A percentile compares a stretch with the other conserved stretches of the same genome.
Evolutionary conservation across 2,329 filamentous ascomycete species (phyloP).

Genomic region (Epichloe sp.): DNA sequence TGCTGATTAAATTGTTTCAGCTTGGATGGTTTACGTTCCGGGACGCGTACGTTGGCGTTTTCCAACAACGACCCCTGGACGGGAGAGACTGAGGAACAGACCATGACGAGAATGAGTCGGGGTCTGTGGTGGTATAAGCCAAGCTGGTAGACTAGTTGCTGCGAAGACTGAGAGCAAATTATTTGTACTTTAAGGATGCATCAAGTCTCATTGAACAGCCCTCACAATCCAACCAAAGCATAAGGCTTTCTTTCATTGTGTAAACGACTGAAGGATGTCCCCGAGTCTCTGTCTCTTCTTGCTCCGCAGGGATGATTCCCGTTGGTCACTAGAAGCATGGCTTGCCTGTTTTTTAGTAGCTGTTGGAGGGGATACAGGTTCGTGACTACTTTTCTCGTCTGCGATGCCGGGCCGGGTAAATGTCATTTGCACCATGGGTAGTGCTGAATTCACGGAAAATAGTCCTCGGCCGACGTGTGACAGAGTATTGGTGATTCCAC

Average conservation of each 20-base stretch:
- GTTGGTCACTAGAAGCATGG: slow-evolving; percentile 7
- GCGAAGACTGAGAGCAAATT: too few relatives aligned
- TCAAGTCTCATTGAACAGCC: too few relatives aligned
- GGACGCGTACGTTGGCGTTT: too few relatives aligned
- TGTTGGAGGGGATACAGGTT: slow-evolving; percentile 2
- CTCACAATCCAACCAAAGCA: background rate
- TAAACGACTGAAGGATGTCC: slow-evolving; percentile 18
- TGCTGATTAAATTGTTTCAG: too few relatives aligned
- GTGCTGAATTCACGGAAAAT: slow-evolving; percentile 15
- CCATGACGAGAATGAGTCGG: too few relatives aligned
- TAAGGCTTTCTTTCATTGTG: background rate
- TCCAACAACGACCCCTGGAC: too few relatives aligned
- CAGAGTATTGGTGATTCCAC: slow-evolving; percentile 21
- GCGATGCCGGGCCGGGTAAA: slow-evolving; percentile 16
- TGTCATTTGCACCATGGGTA: slow-evolving; percentile 13
- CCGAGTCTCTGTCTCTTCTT: slow-evolving; percentile 22
- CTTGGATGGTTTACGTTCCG: too few relatives aligned
- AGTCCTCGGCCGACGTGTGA: slow-evolving; percentile 23
- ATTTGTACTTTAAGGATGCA: too few relatives aligned
- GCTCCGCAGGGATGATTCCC: slow-evolving; percentile 13
- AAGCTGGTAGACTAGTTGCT: too few relatives aligned
- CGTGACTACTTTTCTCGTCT: background rate
- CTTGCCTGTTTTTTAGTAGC: slow-evolving; percentile 8
- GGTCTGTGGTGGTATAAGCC: too few relatives aligned
- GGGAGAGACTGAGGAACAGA: too few relatives aligned